Evolutionary conservation across 345 rosid genomes (phyloP).

Genomic region (Pelargonium nanum): DNA sequence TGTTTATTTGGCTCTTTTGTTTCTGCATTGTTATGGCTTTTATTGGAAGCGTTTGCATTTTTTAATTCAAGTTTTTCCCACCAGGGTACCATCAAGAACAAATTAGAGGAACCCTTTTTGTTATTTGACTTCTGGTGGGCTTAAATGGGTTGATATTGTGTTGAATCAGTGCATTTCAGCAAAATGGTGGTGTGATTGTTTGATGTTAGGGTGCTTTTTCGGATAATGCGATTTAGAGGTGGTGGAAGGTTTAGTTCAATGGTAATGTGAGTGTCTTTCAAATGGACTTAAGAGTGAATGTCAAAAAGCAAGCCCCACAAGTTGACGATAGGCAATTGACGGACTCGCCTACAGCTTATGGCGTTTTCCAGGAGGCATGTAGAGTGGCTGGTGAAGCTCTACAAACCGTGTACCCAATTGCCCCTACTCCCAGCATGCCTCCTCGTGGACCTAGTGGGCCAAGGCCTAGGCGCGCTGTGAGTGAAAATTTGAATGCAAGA

Average conservation of each 20-base stretch:
- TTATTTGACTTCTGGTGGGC: neutral
- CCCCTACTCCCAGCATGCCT: conserved; percentile 6
- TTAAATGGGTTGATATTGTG: neutral
- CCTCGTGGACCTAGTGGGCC: neutral
- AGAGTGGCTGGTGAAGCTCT: conserved; percentile 37
- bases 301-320: conserved; percentile 36
- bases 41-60: neutral
- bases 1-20: neutral
- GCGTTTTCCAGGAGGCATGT: conserved; percentile 32
- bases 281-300: conserved; percentile 28
- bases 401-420: conserved; percentile 17
- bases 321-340: conserved; percentile 32
- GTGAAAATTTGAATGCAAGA: conserved; percentile 34
- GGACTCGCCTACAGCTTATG: conserved; percentile 21
- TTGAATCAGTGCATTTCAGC: neutral
- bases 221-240: neutral
- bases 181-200: neutral
- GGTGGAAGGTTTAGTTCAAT: neutral
- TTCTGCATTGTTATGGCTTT: neutral
- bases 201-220: neutral
- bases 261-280: neutral
- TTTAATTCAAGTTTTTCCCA: neutral
- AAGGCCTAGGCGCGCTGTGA: conserved; percentile 45
- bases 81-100: neutral
- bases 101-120: neutral